Conservation (phyloP, 2,329 filamentous ascomycete genomes). For the Boeremia exigua region DNA sequence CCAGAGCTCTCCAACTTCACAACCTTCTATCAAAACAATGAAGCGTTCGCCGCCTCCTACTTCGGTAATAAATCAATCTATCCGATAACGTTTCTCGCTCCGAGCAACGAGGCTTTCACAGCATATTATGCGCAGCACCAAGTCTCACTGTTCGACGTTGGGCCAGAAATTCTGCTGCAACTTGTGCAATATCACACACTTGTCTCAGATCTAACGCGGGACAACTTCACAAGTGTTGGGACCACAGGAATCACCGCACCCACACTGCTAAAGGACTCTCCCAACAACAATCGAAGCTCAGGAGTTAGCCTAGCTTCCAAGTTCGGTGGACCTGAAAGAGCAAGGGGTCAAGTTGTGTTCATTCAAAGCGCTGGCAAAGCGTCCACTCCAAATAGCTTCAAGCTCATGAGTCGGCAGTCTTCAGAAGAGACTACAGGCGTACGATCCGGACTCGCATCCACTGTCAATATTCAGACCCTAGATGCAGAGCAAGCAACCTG, state of each 20-base stretch:
- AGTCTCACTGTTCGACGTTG: constrained; percentile 17
- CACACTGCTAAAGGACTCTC: constrained; percentile 19
- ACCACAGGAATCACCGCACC: constrained; percentile 19
- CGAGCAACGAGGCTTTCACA: constrained; percentile 28
- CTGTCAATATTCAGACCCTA: constrained; percentile 20
- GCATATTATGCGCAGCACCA: constrained; percentile 15
- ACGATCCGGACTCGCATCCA: constrained; percentile 25
- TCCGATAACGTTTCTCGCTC: constrained; percentile 32
- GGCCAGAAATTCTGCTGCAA: constrained; percentile 13
- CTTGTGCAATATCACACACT: constrained; percentile 32
- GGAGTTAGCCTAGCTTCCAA: constrained; percentile 19
- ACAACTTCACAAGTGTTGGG: constrained; percentile 19
- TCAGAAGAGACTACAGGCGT: constrained; percentile 6
- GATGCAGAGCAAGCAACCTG: constrained; percentile 19
- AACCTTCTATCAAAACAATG: constrained; percentile 26
- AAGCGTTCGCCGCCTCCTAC: constrained; percentile 21
- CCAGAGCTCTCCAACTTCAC: constrained; percentile 31
- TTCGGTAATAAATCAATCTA: constrained; percentile 24
- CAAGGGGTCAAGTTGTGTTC: constrained; percentile 31
- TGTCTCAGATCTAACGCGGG: constrained; percentile 16
- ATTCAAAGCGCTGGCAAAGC: constrained; percentile 15
- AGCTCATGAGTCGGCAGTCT: constrained; percentile 17
- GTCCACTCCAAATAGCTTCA: constrained; percentile 15
- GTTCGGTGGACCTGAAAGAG: constrained; percentile 21
- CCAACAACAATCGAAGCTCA: constrained; percentile 26